Conservation (phyloP, 805 yeast genomes). For the Candida nemodendra region DNA sequence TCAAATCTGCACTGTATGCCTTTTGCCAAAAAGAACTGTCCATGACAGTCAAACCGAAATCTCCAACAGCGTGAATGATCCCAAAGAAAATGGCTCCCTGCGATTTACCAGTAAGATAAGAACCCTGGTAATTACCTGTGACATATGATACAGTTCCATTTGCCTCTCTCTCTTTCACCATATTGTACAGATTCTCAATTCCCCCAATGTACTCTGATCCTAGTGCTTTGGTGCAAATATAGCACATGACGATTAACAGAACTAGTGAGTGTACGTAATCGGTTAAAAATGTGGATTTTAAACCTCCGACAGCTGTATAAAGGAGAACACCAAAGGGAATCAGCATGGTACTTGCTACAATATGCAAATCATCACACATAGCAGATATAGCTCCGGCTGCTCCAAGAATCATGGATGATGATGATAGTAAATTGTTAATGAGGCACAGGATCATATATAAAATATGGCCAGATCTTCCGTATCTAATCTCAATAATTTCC, state of each 20-base stretch:
- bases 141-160: conserved; percentile 22
- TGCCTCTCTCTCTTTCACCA: conserved; percentile 18
- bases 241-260: conserved; percentile 30
- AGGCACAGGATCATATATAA: conserved; percentile 20
- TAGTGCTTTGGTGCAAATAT: conserved; percentile 30
- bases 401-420: conserved; percentile 30
- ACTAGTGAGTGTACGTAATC: conserved; percentile 37
- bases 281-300: conserved; percentile 35
- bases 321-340: conserved; percentile 35
- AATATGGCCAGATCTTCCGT: conserved; percentile 23
- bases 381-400: conserved; percentile 30
- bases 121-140: conserved; percentile 36
- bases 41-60: conserved; percentile 38
- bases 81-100: conserved; percentile 37
- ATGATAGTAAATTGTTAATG: conserved; percentile 27
- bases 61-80: conserved; percentile 36
- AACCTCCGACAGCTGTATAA: conserved; percentile 37
- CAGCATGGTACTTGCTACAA: conserved; percentile 27
- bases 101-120: conserved; percentile 37
- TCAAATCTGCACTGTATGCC: conserved; percentile 36
- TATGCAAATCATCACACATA: conserved; percentile 24
- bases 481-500: conserved; percentile 28
- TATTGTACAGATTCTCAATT: conserved; percentile 29
- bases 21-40: conserved; percentile 43
- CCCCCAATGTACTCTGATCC: conserved; percentile 31